These are phyloP conservation scores for Phaeosphaeria sp. DNA, from an alignment of 2,329 filamentous ascomycete species.

Conservation along the genomic window DNA sequence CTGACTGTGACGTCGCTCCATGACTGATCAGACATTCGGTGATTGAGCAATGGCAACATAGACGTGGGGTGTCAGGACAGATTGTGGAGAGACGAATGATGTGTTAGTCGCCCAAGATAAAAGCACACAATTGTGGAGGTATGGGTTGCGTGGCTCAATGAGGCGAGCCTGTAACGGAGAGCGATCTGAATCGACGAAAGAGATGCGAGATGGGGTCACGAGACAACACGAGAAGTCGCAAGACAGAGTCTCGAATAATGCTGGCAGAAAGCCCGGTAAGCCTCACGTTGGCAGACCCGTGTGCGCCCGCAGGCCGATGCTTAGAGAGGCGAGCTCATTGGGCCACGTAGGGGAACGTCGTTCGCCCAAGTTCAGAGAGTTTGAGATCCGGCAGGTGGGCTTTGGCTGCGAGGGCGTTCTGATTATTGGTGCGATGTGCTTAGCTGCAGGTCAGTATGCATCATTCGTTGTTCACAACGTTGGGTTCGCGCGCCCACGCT, in stretches of 20 bases:
- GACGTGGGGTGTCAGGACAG: conserved; percentile 43
- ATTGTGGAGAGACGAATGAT: conserved; percentile 45
- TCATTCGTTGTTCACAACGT: conserved; percentile 30
- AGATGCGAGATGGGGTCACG: conserved; percentile 42
- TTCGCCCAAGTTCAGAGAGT: conserved; percentile 37
- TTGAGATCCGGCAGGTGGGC: conserved; percentile 36
- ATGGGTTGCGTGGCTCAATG: conserved; percentile 39
- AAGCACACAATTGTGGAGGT: conserved; percentile 32
- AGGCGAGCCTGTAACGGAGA: conserved; percentile 28
- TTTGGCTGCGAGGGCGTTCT: conserved; percentile 24
- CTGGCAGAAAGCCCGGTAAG: conserved; percentile 27
- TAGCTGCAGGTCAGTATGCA: conserved; percentile 39
- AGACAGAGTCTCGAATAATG: conserved; percentile 30
- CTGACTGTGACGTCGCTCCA: conserved; percentile 36
- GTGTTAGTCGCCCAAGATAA: conserved; percentile 29
- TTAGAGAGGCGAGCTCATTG: conserved; percentile 37
- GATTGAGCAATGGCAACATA: conserved; percentile 42
- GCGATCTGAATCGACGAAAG: conserved; percentile 31
- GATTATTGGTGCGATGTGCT: conserved; percentile 33
- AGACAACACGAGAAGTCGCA: conserved; percentile 31
- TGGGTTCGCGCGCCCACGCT: conserved; percentile 23
- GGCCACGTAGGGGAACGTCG: conserved; percentile 44
- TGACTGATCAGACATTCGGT: conserved; percentile 35
- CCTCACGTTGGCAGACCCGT: conserved; percentile 39
- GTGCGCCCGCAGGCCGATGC: conserved; percentile 30